phyloP scores from a whole-genome alignment of 2,329 filamentous ascomycete species.

The Aureobasidium sp. region DNA sequence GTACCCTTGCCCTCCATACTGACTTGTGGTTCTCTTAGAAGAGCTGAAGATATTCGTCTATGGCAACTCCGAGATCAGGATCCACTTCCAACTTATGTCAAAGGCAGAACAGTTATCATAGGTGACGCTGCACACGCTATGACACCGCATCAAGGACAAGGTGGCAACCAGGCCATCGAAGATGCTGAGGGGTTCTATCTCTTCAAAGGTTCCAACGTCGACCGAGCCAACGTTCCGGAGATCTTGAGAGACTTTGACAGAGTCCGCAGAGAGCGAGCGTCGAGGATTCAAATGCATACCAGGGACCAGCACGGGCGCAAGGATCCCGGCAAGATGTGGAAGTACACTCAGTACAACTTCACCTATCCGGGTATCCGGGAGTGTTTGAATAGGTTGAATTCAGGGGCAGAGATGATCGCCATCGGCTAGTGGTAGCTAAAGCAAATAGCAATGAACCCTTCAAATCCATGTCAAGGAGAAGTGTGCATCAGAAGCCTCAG shows the following conservation, averaged over 20 bases:
- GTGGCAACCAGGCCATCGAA: conserved; percentile 37
- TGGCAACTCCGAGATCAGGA: conserved; percentile 43
- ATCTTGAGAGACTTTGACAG: not conserved
- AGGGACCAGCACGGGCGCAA: not conserved
- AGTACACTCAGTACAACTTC: not conserved
- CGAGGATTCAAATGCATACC: not conserved
- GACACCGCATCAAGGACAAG: conserved; percentile 39
- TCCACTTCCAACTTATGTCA: conserved; percentile 32
- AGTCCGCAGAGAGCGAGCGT: not conserved
- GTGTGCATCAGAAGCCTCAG: too few species aligned
- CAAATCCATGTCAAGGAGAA: too few species aligned
- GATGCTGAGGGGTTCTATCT: conserved; percentile 34
- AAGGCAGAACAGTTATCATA: conserved; percentile 23
- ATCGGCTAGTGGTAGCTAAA: too few species aligned
- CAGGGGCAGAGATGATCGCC: not conserved
- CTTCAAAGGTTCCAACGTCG: conserved; percentile 14
- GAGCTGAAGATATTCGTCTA: conserved; percentile 31
- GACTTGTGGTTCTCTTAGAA: not conserved
- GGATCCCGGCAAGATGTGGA: not conserved
- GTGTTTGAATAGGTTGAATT: not conserved
- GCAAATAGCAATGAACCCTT: too few species aligned
- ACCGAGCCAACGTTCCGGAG: not conserved
- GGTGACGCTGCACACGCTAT: conserved; percentile 35
- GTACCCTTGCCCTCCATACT: not conserved
- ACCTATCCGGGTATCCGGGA: not conserved